Conservation (phyloP, 2,329 filamentous ascomycete genomes). For the Fusarium sarcochroum region DNA sequence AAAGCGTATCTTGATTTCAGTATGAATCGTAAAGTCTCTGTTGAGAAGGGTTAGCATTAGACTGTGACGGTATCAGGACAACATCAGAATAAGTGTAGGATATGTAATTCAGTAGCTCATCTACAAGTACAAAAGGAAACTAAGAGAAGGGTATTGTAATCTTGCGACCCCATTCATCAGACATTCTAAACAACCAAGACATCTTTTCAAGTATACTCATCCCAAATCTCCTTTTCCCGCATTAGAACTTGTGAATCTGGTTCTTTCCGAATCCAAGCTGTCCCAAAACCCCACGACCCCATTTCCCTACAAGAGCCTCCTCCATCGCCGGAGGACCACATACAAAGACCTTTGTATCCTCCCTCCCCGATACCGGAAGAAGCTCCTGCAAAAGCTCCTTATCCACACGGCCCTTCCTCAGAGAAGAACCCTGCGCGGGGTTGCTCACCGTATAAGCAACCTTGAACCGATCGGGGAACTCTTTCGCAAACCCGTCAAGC, state of each 20-base stretch:
- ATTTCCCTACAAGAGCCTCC: slow-evolving; percentile 64
- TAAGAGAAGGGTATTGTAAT: too few species aligned
- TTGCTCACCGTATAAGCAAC: slow-evolving; percentile 71
- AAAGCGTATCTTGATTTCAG: too few species aligned
- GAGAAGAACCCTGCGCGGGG: slow-evolving; percentile 56
- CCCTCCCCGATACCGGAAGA: slow-evolving; percentile 48
- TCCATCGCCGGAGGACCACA: slow-evolving; percentile 80
- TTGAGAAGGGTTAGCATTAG: too few species aligned
- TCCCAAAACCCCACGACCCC: slow-evolving; percentile 64
- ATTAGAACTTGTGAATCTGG: slow-evolving; percentile 72
- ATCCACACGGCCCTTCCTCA: slow-evolving; percentile 70
- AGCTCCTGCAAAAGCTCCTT: slow-evolving; percentile 68
- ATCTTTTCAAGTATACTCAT: not conserved
- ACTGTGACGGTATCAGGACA: too few species aligned
- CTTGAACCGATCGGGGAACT: slow-evolving; percentile 69
- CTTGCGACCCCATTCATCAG: too few species aligned
- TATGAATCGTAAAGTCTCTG: too few species aligned
- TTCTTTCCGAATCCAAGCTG: slow-evolving; percentile 70
- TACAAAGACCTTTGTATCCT: slow-evolving; percentile 72
- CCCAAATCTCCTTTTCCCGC: fast-evolving
- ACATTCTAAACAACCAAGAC: not conserved
- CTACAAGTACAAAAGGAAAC: too few species aligned
- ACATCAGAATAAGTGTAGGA: too few species aligned
- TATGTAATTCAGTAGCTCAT: too few species aligned
- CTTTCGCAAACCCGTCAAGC: slow-evolving; percentile 65